phyloP scores from a whole-genome alignment of 192 early-diverging fungal genomes.

The Allomyces macrogynus region DNA sequence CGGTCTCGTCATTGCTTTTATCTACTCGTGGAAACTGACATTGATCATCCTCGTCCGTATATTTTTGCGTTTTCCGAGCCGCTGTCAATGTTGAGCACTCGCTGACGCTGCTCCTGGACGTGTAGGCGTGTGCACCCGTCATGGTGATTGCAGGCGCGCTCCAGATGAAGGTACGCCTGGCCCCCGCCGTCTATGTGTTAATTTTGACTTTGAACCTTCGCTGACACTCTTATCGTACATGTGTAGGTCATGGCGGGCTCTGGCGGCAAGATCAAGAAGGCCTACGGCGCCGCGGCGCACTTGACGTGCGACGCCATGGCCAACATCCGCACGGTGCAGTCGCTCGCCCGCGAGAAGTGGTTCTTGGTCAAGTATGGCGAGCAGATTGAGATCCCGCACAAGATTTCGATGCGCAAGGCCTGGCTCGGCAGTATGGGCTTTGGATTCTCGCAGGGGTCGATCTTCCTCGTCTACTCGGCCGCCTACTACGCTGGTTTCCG shows the following conservation, averaged over 20 bases:
- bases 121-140: slow-evolving; percentile 26
- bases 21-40: slow-evolving; percentile 58
- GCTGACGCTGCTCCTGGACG: too few species aligned
- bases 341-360: slow-evolving; percentile 45
- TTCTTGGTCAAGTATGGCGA: slow-evolving; percentile 45
- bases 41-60: slow-evolving; percentile 34
- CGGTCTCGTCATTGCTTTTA: slow-evolving; percentile 45
- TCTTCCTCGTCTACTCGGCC: slow-evolving; percentile 52
- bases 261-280: slow-evolving; percentile 39
- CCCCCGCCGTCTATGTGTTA: not conserved
- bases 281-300: slow-evolving; percentile 59
- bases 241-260: slow-evolving; percentile 21
- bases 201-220: not conserved
- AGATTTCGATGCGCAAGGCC: slow-evolving; percentile 38
- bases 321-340: slow-evolving; percentile 68
- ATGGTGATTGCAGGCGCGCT: slow-evolving; percentile 26
- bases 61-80: too few species aligned
- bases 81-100: too few species aligned
- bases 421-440: slow-evolving; percentile 46
- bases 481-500: slow-evolving; percentile 54
- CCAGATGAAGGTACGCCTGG: slow-evolving; percentile 16
- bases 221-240: not conserved
- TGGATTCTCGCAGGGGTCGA: slow-evolving; percentile 47
- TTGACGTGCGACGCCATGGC: slow-evolving; percentile 66
- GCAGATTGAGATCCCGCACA: slow-evolving; percentile 46